Evolutionary conservation across 169 alveolate species (phyloP), one percentile per base, ranked within the genome.

Genomic region (Plasmodium vivax): DNA sequence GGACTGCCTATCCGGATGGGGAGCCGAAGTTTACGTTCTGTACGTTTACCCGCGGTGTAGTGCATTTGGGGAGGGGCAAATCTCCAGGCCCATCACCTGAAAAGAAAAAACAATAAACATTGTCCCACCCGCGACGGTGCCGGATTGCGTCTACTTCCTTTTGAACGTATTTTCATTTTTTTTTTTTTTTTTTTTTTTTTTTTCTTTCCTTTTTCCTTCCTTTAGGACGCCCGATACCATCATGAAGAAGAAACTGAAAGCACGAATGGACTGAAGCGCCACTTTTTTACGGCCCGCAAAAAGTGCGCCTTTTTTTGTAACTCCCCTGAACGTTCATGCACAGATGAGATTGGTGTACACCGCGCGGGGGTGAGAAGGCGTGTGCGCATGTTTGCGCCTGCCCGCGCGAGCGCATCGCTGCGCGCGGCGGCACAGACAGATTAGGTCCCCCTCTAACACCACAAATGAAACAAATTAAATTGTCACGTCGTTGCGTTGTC

Each of bases 1-100:
- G 75, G 99, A 98, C 93, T 98, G 99, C 85, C 96, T 98, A 73
- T 96, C 99, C n/a, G 99, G 99, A 47, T 99, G 99, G 99, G 99
- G 99, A 23, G 99, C 99, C 12, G 98, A 96, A 83, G 99, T 98
- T 23, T 98, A 97, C 84, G 95, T 98, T 38, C 45, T 98, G 97
- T 96, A 93, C 80, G 68, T 82, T n/a, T 19, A 47, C 58, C 36
- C 68, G 4, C 27, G 41, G 23, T 91, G 58, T n/a, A 47, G 19
- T 14, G 23, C 62, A 51, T 51, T 51, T 51, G 62, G n/a, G 51
- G 51, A 83, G 36, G 45, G 83, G 1, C 74, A 51, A 47, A 51
- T 6, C 23, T 14, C 23, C 62, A 14, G 23, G 23, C 62, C 62
- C 62, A 51, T 51, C 6, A 12, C 62, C 23, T 14, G 8, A 51